phyloP scores from a whole-genome alignment of 805 yeast genomes.

The Komagataella pseudopastoris region DNA sequence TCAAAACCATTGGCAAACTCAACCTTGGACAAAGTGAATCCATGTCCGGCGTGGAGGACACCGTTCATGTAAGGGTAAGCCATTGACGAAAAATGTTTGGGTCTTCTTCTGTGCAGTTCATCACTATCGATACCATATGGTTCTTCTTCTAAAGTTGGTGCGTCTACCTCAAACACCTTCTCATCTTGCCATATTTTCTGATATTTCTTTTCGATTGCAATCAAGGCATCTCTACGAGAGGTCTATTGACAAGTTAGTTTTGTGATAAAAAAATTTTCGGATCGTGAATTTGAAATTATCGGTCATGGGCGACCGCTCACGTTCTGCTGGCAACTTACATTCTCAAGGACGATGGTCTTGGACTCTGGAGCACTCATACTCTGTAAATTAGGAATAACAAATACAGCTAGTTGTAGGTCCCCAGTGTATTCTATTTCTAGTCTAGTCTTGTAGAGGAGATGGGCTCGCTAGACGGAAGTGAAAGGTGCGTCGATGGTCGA shows the following conservation, averaged over 20 bases:
- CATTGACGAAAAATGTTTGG: constrained; percentile 86
- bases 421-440: not conserved
- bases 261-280: not conserved
- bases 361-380: not conserved
- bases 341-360: not conserved
- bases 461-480: not conserved
- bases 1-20: constrained; percentile 90
- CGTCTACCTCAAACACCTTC: constrained; percentile 74
- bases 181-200: constrained; percentile 83
- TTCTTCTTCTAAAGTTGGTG: constrained; percentile 63
- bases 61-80: constrained; percentile 99
- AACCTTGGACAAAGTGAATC: constrained; percentile 86
- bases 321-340: not conserved
- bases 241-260: constrained; percentile 29
- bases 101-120: constrained; percentile 64
- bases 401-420: not conserved
- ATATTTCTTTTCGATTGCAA: constrained; percentile 78
- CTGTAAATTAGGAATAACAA: not conserved
- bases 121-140: constrained; percentile 43
- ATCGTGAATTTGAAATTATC: not conserved
- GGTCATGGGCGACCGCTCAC: not conserved
- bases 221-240: constrained; percentile 86
- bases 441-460: not conserved
- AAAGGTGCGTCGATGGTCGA: not conserved
- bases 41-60: constrained; percentile 94